Evolutionary conservation across 1,284 basidiomycete genomes (phyloP), one percentile per base, ranked within the genome.

Genomic region (Xerocomus amazonicus): DNA sequence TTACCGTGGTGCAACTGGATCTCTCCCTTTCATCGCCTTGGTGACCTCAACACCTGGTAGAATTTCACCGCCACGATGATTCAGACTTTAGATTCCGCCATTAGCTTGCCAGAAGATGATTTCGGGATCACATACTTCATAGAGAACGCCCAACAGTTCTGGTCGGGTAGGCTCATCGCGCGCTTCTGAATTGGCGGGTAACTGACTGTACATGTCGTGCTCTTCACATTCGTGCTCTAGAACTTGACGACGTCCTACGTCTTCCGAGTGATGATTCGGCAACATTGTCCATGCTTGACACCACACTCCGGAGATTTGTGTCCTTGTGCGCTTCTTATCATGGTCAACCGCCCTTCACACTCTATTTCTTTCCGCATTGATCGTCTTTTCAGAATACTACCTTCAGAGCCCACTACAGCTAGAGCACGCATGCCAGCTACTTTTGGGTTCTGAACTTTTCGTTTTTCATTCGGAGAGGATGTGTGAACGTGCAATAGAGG

Each of bases 381-480:
- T 50, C 43, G 37, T 41, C 40, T 46, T 45, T 43, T 35, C 45
- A 93, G 91, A 93, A 60, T 78, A 82, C 60, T 96, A 89, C 68
- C 76, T 96, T 28, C 84, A 88, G 53, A 84, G 80, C 45, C 83
- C 83, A 8, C 66, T 84, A n/a, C 90, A 93, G 59, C 77, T 96
- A 45, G 80, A 90, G 53, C 84, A 91, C 61, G 91, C 91, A 9
- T 85, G 88, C 59, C 72, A 77, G 31, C 69, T 87, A 33, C 72
- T 96, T 14, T 73, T 94, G 42, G 80, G 83, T 51, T 92, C 88
- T 0, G 92, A 94, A 59, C 76, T 97, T 39, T 95, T 96, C 59
- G 69, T 78, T 5, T 93, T 88, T 61, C 90, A 96, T 64, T 91
- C 89, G 3, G 91, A 92, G 61, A 75, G 93, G 32, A 94, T 95